Conservation (phyloP, 1,284 basidiomycete species). For the Tranzscheliella williamsii region DNA sequence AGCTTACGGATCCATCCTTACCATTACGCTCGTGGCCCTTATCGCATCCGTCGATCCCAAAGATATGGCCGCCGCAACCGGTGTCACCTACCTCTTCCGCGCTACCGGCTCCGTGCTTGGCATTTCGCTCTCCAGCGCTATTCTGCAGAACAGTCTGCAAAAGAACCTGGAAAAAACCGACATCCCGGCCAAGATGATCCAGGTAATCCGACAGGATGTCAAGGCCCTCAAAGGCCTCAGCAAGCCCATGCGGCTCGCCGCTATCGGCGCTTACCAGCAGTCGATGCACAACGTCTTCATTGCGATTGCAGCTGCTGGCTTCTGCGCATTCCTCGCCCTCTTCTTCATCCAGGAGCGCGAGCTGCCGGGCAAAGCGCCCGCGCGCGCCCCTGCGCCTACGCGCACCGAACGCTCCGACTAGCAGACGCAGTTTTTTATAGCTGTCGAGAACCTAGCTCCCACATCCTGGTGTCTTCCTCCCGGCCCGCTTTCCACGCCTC, state of each 20-base stretch:
- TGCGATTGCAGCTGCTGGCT: constrained; percentile 53
- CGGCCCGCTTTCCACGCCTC: no score
- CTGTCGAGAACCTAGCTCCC: no score
- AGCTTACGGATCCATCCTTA: constrained; percentile 59
- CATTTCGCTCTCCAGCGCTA: constrained; percentile 60
- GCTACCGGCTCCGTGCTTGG: constrained; percentile 62
- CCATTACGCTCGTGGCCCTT: constrained; percentile 61
- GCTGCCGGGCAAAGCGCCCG: constrained; percentile 55
- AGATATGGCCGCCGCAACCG: constrained; percentile 61
- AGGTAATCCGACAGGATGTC: constrained; percentile 58
- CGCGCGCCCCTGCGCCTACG: constrained; percentile 19
- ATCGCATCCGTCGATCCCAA: constrained; percentile 61
- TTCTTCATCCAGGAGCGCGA: constrained; percentile 60
- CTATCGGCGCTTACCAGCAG: constrained; percentile 59
- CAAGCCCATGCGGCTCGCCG: constrained; percentile 43
- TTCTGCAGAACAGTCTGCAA: constrained; percentile 61
- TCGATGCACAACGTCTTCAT: constrained; percentile 62
- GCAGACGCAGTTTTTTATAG: neutral
- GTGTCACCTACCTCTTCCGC: constrained; percentile 62
- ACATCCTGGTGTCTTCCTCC: no score
- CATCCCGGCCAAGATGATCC: constrained; percentile 54
- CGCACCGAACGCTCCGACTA: constrained; percentile 7
- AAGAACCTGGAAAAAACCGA: constrained; percentile 45
- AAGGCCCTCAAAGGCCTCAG: constrained; percentile 49
- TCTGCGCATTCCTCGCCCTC: constrained; percentile 54